Evolutionary conservation across 176 grass and related monocot species (phyloP).

Genomic region (Aegilops sharonensis): DNA sequence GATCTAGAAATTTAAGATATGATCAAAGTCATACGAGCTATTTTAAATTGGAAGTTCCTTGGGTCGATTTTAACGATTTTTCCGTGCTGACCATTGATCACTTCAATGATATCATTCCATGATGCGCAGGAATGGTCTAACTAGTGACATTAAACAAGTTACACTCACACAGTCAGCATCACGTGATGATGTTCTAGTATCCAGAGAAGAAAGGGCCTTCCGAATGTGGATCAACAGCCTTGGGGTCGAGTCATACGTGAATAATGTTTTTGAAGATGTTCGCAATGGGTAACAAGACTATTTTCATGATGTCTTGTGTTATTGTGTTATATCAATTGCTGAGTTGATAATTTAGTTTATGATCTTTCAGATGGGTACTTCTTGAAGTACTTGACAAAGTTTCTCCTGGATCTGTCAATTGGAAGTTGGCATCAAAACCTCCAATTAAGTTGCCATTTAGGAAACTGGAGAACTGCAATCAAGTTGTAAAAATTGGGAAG

Average conservation of each 20-base stretch:
- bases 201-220: conserved; percentile 95
- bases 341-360: neutral
- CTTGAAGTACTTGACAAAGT: conserved; percentile 98
- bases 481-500: conserved; percentile 89
- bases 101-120: conserved; percentile 18
- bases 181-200: conserved; percentile 80
- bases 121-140: conserved; percentile 81
- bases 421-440: conserved; percentile 93
- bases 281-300: conserved; percentile 72
- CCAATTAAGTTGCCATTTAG: conserved; percentile 94
- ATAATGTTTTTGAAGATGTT: conserved; percentile 97
- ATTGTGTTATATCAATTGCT: conserved; percentile 7
- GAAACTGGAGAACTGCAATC: conserved; percentile 99
- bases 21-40: neutral
- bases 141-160: conserved; percentile 67
- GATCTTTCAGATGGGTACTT: conserved; percentile 90
- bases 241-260: conserved; percentile 86
- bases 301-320: conserved; percentile 16
- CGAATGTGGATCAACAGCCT: conserved; percentile 99
- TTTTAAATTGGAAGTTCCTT: neutral
- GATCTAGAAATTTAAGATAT: neutral
- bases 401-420: conserved; percentile 86
- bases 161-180: conserved; percentile 54
- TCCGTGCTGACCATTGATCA: conserved; percentile 19
- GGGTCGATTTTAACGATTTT: neutral